Base-by-base conservation (phyloP, 2,329 filamentous ascomycete species). In the Cladosporium sp. region DNA sequence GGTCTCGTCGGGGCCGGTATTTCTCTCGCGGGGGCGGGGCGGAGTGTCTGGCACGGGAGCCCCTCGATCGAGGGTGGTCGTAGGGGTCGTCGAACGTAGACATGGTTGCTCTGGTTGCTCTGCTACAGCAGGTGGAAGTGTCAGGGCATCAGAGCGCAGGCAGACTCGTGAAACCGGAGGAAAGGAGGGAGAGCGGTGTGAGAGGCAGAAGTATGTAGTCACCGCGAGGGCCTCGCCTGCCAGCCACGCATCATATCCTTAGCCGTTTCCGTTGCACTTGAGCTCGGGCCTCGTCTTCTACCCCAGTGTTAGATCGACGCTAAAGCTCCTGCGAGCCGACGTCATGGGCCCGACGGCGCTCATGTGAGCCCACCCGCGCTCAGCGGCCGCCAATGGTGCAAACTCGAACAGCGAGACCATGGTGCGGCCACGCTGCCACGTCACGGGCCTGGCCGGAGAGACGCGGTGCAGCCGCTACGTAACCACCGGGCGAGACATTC, bases 51-150 rank as follows among this genome's bases (percentile, higher is more conserved):
- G n/a, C 37, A 2, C 31, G 50, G 18, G 28, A 46, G 43, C 43
- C 37, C 28, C 34, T 38, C 9, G 50, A 37, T 34, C n/a, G 44
- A 22, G 37, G 50, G 43, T 31, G 35, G 13, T 50, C 48, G 48
- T 50, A 50, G 16, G 48, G 48, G 40, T 50, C 48, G 31, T 50
- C 48, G 48, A 35, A 50, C 14, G 48, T 28, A 28, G 48, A 50
- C 48, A 50, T 50, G 48, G 37, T 19, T 34, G 22, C 13, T 50
- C 7, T 50, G 42, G 43, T 50, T 43, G 37, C 46, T 49, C 41
- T 49, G 46, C 46, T 22, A 32, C 37, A 40, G 46, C 46, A 46
- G 22, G 14, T 9, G 28, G 11, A 16, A 18, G 43, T 37, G 34
- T 7, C 11, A 11, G 34, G 4, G 34, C 34, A 14, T 37, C 11